Evolutionary conservation across 495 filamentous ascomycete species (phyloP).

Genomic region (Thermochaetoides thermophila): DNA sequence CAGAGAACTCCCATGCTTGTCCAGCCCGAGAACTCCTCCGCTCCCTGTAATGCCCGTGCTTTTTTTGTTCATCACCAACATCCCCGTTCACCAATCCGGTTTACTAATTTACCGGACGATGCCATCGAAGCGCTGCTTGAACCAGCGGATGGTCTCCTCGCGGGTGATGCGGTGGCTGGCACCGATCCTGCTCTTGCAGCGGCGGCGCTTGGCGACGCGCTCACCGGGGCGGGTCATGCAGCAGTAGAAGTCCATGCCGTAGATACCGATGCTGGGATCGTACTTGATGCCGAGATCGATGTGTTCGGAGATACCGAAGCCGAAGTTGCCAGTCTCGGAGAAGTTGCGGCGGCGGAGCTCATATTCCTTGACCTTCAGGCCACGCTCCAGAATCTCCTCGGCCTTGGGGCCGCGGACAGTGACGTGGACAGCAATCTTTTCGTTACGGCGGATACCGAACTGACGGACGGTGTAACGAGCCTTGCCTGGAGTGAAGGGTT

Average conservation of each 20-base stretch:
- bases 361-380: constrained; percentile 99
- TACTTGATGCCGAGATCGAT: constrained; percentile 99
- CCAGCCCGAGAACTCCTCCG: constrained; percentile 11
- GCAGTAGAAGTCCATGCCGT: constrained; percentile 99
- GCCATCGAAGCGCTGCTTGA: constrained; percentile 98
- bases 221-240: constrained; percentile 99
- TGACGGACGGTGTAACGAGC: constrained; percentile 99
- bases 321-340: constrained; percentile 98
- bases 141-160: constrained; percentile 93
- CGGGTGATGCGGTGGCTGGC: constrained; percentile 82
- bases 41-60: constrained; percentile 16
- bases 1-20: constrained; percentile 10
- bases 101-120: constrained; percentile 91
- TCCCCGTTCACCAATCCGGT: constrained; percentile 14
- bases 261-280: constrained; percentile 98
- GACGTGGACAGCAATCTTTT: constrained; percentile 99
- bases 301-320: constrained; percentile 99
- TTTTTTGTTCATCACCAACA: constrained; percentile 12
- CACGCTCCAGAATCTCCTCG: constrained; percentile 99
- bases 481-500: constrained; percentile 52
- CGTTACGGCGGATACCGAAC: constrained; percentile 99
- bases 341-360: constrained; percentile 98
- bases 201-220: constrained; percentile 89
- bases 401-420: constrained; percentile 99
- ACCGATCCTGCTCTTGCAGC: constrained; percentile 74